Evolutionary conservation across 352 stramenopile genomes (phyloP), one percentile per base, ranked within the genome.

Genomic region (Aphanomyces cochlioides): DNA sequence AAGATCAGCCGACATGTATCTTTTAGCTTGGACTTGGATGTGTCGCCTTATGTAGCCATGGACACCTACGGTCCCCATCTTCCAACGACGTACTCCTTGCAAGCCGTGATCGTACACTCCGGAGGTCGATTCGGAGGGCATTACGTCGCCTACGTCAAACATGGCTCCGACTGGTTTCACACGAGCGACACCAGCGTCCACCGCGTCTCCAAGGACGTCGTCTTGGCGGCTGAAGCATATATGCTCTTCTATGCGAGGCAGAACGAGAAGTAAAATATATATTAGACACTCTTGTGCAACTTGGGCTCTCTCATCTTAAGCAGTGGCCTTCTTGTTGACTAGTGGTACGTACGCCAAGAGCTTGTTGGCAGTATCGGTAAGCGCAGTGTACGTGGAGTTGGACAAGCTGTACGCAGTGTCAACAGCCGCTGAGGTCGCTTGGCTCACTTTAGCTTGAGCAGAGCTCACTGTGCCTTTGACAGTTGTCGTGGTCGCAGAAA

Each of bases 201-300:
- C 66, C 75, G 72, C 56, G 83, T 92, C 61, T 60, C 72, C 39
- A 73, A 90, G 13, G 80, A 88, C 67, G 77, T 88, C 21, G 84
- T 92, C 56, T 73, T 92, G 21, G 75, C 83, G 56, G 90, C 83
- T 54, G 83, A 92, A 74, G 84, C 84, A 12, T 92, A 92, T 66
- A 90, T 92, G 80, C 73, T 92, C 4, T 90, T 90, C 57, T 92
- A 92, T 69, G 78, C 10, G 34, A 34, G 47, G 12, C 40, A 21
- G 21, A 58, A 58, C 3, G 21, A 36, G 19, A 8, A 36, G 15
- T 37, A 17, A 45, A 69, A 72, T 72, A 34, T 53, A 71, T 47
- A 71, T 10, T 71, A 48, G 47, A 34, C 34, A 8, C 50, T 37
- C 15, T 8, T 36, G 50, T 12, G 8, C 50, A 58, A 36, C 21